Percentiles rank a stretch among this genome's conserved stretches.
These are phyloP conservation scores for Hyphodiscus hymeniophilus DNA, from an alignment of 495 filamentous ascomycete genomes.

Conservation along the genomic window DNA sequence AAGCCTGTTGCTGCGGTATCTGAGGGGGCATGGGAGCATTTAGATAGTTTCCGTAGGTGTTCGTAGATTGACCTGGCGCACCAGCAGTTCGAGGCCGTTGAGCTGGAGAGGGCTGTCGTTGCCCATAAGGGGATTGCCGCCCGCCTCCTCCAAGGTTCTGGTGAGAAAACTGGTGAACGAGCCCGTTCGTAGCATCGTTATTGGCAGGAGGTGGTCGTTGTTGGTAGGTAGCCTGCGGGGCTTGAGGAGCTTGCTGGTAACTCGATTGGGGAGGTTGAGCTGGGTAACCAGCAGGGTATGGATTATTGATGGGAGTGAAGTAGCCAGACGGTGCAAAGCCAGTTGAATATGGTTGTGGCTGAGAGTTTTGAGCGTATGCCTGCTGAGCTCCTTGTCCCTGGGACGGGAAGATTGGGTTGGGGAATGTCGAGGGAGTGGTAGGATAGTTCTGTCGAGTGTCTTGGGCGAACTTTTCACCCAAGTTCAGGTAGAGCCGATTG, in stretches of 20 bases:
- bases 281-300: conserved; percentile 27
- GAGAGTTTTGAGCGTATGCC: conserved; percentile 12
- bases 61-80: conserved; percentile 46
- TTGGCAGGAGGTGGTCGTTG: conserved; percentile 40
- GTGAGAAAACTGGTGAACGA: conserved; percentile 94
- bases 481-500: conserved; percentile 65
- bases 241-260: conserved; percentile 27
- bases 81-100: conserved; percentile 76
- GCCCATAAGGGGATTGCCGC: conserved; percentile 56
- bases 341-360: conserved; percentile 39
- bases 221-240: conserved; percentile 45
- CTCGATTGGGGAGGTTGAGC: conserved; percentile 24
- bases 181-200: conserved; percentile 69
- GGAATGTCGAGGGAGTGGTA: conserved; percentile 93
- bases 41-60: conserved; percentile 55
- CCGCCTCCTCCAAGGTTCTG: conserved; percentile 80
- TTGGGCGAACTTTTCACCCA: conserved; percentile 50
- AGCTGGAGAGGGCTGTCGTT: conserved; percentile 60
- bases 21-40: conserved; percentile 52
- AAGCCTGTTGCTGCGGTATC: conserved; percentile 25
- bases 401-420: conserved; percentile 71
- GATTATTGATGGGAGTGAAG: conserved; percentile 56
- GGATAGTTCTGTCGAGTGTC: conserved; percentile 85
- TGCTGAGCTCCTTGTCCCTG: conserved; percentile 26
- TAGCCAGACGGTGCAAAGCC: conserved; percentile 49